Evolutionary conservation across 768 basidiomycete genomes (phyloP).

Genomic region (Russula sp.): DNA sequence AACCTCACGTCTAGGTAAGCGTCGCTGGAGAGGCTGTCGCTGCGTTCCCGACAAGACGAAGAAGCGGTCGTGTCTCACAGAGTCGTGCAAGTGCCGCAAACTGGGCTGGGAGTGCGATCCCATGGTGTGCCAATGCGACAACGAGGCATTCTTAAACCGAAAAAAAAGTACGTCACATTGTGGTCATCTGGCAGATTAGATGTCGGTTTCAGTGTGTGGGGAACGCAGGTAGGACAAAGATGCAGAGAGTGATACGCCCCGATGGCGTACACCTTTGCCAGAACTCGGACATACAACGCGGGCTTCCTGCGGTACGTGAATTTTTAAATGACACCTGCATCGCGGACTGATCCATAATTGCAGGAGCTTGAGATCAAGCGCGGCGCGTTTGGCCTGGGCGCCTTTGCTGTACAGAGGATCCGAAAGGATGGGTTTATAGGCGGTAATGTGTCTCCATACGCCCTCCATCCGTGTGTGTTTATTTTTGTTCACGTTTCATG

Average conservation of each 20-base stretch:
- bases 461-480: background rate
- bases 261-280: background rate
- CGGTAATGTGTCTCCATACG: conserved; percentile 17
- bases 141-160: conserved; percentile 29
- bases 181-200: background rate
- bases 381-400: conserved; percentile 43
- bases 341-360: background rate
- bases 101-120: conserved; percentile 61
- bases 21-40: conserved; percentile 53
- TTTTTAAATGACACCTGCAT: background rate
- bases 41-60: background rate
- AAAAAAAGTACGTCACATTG: background rate
- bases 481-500: background rate
- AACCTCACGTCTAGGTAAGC: conserved; percentile 36
- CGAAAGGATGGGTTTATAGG: conserved; percentile 16
- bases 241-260: background rate
- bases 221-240: background rate
- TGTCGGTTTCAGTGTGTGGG: background rate
- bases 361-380: conserved; percentile 15
- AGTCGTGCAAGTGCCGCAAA: conserved; percentile 44
- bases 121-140: conserved; percentile 48
- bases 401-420: conserved; percentile 30
- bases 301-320: conserved; percentile 2
- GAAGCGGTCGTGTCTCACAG: conserved; percentile 28
- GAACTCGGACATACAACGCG: conserved; percentile 15